Base-by-base conservation (phyloP, 768 basidiomycete species). In the Leccinum longicurvipes region DNA sequence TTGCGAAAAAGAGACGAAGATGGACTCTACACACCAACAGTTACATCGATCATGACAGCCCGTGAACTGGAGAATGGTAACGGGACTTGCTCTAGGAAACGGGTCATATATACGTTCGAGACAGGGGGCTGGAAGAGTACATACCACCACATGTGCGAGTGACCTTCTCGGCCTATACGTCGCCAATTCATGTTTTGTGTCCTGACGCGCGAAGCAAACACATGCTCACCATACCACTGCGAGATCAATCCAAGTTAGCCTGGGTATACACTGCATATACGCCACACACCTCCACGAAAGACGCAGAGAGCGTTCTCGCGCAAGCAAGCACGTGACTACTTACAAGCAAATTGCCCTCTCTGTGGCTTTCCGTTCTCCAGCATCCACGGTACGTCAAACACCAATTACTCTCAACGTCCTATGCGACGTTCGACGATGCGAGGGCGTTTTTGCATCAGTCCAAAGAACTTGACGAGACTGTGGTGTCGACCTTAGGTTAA, bases 321-420 rank as follows among this genome's bases (percentile, higher is more conserved):
- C n/a, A 27, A 10, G 14, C 17, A 47, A 24, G 10, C 1, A 31
- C 17, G n/a, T 31, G 23, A 23, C 17, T 23, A 23, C 36, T 39
- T 12, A 21, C 7, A 32, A 53, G 46, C 49, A 11, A 27, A 36
- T 90, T 89, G 32, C 82, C 90, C 62, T 98, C 94, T 74, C 44
- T 97, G 74, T 8, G 93, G 81, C 75, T 98, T 99, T 32, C 97
- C 97, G 66, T 99, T 99, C 76, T 99, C 97, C 57, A 94, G 74
- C 7, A 92, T 94, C 91, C 92, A 70, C 39, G 49, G 47, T 53
- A 46, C 4, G 56, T 64, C 29, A 62, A 44, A 42, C 39, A 31
- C 55, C 51, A 48, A 59, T 27, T 31, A 50, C 29, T n/a, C 39
- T 12, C 48, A 31, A 39, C 24, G 45, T 39, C 25, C 34, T 15